phyloP scores from a whole-genome alignment of 2,329 filamentous ascomycete species.

The Exophiala lecanii-corni region DNA sequence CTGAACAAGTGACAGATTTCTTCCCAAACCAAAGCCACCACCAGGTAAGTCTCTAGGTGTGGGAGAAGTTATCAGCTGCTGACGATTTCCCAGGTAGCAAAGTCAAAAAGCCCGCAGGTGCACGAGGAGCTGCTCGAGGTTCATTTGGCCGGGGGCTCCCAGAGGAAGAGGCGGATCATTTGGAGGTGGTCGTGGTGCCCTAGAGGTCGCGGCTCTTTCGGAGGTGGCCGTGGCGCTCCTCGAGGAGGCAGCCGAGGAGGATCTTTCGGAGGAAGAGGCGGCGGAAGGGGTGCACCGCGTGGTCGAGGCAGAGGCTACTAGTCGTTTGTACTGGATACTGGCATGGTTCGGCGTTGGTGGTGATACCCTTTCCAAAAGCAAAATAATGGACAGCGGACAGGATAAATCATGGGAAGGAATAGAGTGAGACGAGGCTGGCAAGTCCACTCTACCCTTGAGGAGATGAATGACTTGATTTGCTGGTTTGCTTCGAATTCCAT shows the following conservation, averaged over 20 bases:
- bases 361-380: conserved; percentile 6
- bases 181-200: conserved; percentile 40
- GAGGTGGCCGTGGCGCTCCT: conserved; percentile 36
- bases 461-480: too few relatives aligned
- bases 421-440: conserved; percentile 3
- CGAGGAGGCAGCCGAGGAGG: conserved; percentile 30
- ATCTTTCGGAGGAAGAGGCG: conserved; percentile 31
- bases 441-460: too few relatives aligned
- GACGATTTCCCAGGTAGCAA: conserved; percentile 52
- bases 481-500: too few relatives aligned
- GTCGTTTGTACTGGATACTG: background rate
- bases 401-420: too few relatives aligned
- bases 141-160: conserved; percentile 45
- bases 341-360: conserved; percentile 29
- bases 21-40: conserved; percentile 82
- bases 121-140: conserved; percentile 43
- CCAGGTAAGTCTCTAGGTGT: conserved; percentile 39
- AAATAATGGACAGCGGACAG: background rate
- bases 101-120: conserved; percentile 36
- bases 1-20: conserved; percentile 56
- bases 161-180: conserved; percentile 51
- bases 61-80: conserved; percentile 1
- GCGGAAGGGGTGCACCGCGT: conserved; percentile 24
- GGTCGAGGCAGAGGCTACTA: conserved; percentile 18
- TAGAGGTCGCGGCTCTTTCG: conserved; percentile 35